phyloP scores from a whole-genome alignment of 2,329 filamentous ascomycete species.

The Fusarium paranaense region DNA sequence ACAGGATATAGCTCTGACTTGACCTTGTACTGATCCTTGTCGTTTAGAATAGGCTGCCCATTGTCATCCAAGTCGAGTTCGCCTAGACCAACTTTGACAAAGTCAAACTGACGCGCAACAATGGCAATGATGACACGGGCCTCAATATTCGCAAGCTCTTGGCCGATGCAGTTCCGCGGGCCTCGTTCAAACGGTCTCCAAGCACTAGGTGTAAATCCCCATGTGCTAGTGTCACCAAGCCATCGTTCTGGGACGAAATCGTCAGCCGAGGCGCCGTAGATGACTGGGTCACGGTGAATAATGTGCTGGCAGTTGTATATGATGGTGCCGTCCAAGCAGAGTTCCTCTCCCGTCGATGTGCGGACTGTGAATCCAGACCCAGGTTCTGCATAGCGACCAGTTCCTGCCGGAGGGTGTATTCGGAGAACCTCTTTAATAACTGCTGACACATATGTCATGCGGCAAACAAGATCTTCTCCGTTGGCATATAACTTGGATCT shows the following conservation, averaged over 20 bases:
- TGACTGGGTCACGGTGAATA: slow-evolving; percentile 49
- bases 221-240: background rate
- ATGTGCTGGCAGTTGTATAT: slow-evolving; percentile 50
- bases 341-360: slow-evolving; percentile 6
- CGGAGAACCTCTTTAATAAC: slow-evolving; percentile 54
- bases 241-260: background rate
- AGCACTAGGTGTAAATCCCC: background rate
- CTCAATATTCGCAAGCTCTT: slow-evolving; percentile 4
- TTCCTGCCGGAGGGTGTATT: slow-evolving; percentile 49
- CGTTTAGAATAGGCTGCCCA: background rate
- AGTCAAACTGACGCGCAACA: background rate
- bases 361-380: slow-evolving; percentile 24
- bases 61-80: background rate
- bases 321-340: slow-evolving; percentile 50
- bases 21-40: background rate
- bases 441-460: slow-evolving; percentile 51
- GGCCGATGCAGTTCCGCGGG: slow-evolving; percentile 6
- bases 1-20: background rate
- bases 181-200: slow-evolving; percentile 12
- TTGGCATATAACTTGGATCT: background rate
- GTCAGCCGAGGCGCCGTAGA: background rate
- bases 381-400: slow-evolving; percentile 46
- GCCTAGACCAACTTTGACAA: background rate
- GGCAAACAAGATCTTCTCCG: slow-evolving; percentile 38
- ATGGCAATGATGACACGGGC: slow-evolving; percentile 1